Conservation (phyloP, 176 grass and related monocot species). For the Eleusine coracana region DNA sequence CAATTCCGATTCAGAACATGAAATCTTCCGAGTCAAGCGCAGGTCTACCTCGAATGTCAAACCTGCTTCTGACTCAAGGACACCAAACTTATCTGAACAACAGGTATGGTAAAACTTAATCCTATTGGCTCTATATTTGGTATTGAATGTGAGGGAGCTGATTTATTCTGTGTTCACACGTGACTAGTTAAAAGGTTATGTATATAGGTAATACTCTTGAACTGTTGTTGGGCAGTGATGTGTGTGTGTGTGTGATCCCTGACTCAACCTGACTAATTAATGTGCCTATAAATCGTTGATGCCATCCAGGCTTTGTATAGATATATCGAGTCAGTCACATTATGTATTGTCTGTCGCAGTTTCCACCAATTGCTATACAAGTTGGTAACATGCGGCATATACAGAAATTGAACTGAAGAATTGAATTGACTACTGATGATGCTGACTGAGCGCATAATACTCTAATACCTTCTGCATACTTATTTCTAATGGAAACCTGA, state of each 20-base stretch:
- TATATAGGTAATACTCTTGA: neutral
- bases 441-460: neutral
- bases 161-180: neutral
- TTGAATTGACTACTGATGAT: neutral
- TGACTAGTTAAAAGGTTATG: neutral
- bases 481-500: conserved; percentile 15
- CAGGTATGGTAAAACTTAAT: conserved; percentile 55
- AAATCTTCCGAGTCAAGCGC: conserved; percentile 87
- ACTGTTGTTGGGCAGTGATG: neutral
- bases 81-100: conserved; percentile 49
- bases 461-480: neutral
- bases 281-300: neutral
- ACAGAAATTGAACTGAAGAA: neutral
- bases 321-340: neutral
- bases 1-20: conserved; percentile 82
- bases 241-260: neutral
- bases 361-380: neutral
- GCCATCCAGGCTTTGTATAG: neutral
- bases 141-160: neutral
- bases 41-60: conserved; percentile 52
- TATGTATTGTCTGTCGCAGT: neutral
- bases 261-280: neutral
- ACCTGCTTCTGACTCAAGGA: conserved; percentile 37
- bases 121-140: neutral
- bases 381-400: too few species aligned